Evolutionary conservation across 305 asterid species (phyloP).

Genomic region (Withania somnifera): DNA sequence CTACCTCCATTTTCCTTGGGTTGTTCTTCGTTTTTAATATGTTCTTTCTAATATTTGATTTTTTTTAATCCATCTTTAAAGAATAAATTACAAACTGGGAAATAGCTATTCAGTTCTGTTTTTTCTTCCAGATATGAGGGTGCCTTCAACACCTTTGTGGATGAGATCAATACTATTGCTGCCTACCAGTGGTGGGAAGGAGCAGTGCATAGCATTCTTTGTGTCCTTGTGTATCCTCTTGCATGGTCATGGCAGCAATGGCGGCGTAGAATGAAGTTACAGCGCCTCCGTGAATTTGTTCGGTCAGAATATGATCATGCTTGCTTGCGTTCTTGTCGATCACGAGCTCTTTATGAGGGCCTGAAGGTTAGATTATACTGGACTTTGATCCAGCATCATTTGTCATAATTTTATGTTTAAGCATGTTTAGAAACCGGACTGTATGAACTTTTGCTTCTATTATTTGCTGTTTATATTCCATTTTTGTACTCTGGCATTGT

Average conservation of each 20-base stretch:
- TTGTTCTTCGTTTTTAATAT: background rate
- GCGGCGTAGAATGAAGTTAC: conserved; percentile 84
- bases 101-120: background rate
- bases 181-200: conserved; percentile 99
- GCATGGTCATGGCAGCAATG: conserved; percentile 99
- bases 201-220: conserved; percentile 73
- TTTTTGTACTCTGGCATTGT: background rate
- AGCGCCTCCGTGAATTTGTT: conserved; percentile 84
- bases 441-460: background rate
- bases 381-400: background rate
- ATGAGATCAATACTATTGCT: conserved; percentile 84
- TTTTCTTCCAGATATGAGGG: conserved; percentile 73
- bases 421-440: background rate
- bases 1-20: background rate
- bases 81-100: background rate
- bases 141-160: conserved; percentile 84
- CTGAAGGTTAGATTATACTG: conserved; percentile 57
- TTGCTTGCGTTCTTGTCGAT: conserved; percentile 98
- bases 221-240: conserved; percentile 80
- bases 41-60: background rate
- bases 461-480: background rate
- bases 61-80: background rate
- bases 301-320: conserved; percentile 97
- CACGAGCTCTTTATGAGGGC: conserved; percentile 98
- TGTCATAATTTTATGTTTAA: background rate